Base-by-base conservation (phyloP, 2,329 filamentous ascomycete genomes). In the Xylariales sp. region DNA sequence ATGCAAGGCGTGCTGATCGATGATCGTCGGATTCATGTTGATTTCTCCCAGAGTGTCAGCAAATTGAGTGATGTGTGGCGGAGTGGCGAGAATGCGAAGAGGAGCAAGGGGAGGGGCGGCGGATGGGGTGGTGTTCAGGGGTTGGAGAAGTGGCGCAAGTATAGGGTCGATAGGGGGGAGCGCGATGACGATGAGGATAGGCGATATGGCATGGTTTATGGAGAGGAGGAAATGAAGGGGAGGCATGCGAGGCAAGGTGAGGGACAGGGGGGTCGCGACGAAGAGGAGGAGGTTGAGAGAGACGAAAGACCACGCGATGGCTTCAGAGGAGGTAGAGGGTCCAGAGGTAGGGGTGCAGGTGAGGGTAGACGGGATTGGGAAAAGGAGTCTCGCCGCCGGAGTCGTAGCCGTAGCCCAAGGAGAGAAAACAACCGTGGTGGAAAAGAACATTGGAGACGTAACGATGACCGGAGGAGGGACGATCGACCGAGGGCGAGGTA, bases 1-100 rank as follows among this genome's bases (percentile, higher is more conserved):
- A 98, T 98, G 93, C 89, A 98, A 62, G 88, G 85, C 2, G 91
- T 97, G 2, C 69, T 98, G 42, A 97, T 98, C 50, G 93, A 98
- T 56, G 93, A 98, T 55, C 87, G 95, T 50, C 84, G 93, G 31
- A 98, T 98, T 49, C 93, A 98, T 58, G 93, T 98, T 42, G 93
- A 98, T 66, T 98, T 98, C 64, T 96, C 90, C 9, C 93, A 98
- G 68, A 95, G 88, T 59, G 93, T 90, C 46, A 78, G 82, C 47
- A 91, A 88, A 59, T 68, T 98, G 6, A 93, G 88, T 33, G 88
- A 95, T 48, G 82, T 83, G 12, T 98, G 93, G 93, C 78, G 93
- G 47, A 84, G 80, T 46, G 83, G 84, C 31, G 88, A 90, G 15
- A 95, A 95, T 57, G 78, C 76, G 29, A 96, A 95, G 68, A 78